Evolutionary conservation across 148 eudicot genomes (phyloP).

Genomic region (Vaccinium vitisidaea): DNA sequence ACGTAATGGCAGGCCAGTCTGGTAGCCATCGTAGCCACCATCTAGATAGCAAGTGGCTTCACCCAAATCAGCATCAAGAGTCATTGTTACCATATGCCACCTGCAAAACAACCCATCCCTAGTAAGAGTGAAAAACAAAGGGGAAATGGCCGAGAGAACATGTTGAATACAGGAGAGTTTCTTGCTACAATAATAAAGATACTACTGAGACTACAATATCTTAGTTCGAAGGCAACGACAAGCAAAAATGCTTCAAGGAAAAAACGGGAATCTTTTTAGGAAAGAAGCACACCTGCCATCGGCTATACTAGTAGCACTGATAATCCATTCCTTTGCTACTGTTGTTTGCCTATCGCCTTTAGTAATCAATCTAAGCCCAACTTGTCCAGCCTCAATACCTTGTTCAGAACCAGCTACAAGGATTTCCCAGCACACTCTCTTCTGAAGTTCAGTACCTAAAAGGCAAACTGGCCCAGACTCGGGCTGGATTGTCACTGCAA

Average conservation of each 20-base stretch:
- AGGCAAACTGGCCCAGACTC: conserved; percentile 98
- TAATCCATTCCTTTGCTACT: conserved; percentile 92
- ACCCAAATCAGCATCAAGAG: conserved; percentile 90
- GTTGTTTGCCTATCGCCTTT: conserved; percentile 86
- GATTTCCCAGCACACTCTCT: conserved; percentile 86
- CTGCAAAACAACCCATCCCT: conserved; percentile 33
- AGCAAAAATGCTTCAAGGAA: not conserved
- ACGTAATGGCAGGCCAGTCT: conserved; percentile 67
- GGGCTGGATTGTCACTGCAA: conserved; percentile 85
- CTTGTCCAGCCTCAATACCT: conserved; percentile 99
- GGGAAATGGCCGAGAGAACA: not conserved
- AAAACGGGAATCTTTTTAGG: not conserved
- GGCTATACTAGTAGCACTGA: conserved; percentile 87
- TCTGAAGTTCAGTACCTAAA: conserved; percentile 88
- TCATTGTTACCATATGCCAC: conserved; percentile 96
- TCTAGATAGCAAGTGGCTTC: conserved; percentile 96
- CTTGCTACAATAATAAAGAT: not conserved
- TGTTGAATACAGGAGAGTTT: not conserved
- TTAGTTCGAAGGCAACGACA: not conserved
- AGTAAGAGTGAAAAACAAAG: not conserved
- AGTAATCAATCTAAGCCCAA: conserved; percentile 82
- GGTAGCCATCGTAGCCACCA: conserved; percentile 88
- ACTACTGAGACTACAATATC: not conserved
- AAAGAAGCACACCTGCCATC: conserved; percentile 78
- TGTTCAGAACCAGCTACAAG: conserved; percentile 97